Evolutionary conservation across 345 rosid genomes (phyloP), one percentile per base, ranked within the genome.

Genomic region (Salix caprea): DNA sequence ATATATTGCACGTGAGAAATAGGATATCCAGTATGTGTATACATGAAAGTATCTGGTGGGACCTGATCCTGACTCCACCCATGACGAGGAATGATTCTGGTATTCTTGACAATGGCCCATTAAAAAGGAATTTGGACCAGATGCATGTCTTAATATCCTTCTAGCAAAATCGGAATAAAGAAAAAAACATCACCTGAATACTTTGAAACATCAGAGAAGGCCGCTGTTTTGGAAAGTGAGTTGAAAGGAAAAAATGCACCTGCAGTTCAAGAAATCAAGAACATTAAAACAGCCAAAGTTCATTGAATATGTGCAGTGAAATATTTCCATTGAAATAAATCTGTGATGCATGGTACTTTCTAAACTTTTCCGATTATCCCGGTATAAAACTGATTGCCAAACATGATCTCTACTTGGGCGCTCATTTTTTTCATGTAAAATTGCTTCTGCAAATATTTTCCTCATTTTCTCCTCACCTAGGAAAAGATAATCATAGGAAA

Each of bases 141-240:
- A n/a, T 56, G 23, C 62, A 56, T 56, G 62, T n/a, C 62, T 10
- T n/a, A n/a, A 23, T 56, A n/a, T 56, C 62, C 3, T 56, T 56
- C 28, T 56, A 34, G 48, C 46, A 36, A 36, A n/a, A 3, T 8
- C 2, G 11, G 32, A 74, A 46, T 8, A 13, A 26, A 77, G 78
- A 56, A 18, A 36, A 28, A 26, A 67, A 50, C 19, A 70, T 76
- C 75, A 95, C 99, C 97, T 91, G 94, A 71, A 86, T 85, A 87
- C 99, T 96, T 75, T 91, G 97, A 72, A 96, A 91, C 84, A 89
- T 81, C 77, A 96, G 75, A 78, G 85, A 78, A 50, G 98, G 96
- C 76, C 86, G 98, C 72, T 91, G 93, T 86, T 88, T 96, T 9
- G 99, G 99, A 83, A 92, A 96, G 80, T 87, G 95, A 67, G 91